These are phyloP conservation scores for Saccharum officinarum DNA, from an alignment of 176 grass and related monocot species.

Conservation along the genomic window DNA sequence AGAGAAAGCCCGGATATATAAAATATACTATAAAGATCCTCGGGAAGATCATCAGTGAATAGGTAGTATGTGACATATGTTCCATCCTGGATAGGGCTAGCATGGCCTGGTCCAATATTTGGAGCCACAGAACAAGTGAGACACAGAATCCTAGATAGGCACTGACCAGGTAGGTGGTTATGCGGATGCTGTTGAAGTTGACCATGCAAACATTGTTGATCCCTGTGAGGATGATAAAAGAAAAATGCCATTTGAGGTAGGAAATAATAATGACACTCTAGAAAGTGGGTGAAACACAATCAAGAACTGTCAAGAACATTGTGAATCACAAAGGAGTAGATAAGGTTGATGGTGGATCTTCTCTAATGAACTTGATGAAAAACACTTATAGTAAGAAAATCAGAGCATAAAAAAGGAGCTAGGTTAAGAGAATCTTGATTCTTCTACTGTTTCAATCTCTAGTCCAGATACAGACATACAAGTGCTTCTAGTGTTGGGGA, in stretches of 20 bases:
- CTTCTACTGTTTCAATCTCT: slow-evolving; percentile 32
- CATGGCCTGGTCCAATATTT: slow-evolving; percentile 45
- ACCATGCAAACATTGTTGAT: too few relatives aligned
- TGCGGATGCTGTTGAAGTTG: too few relatives aligned
- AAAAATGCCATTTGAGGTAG: too few relatives aligned
- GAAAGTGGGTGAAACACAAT: too few relatives aligned
- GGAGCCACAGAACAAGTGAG: neutral
- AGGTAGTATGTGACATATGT: slow-evolving; percentile 50
- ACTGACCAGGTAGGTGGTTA: too few relatives aligned
- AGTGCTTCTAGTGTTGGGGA: too few relatives aligned
- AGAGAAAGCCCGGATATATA: slow-evolving; percentile 17
- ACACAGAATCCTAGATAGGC: too few relatives aligned
- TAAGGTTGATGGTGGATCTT: slow-evolving; percentile 43
- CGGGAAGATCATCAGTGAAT: slow-evolving; percentile 46
- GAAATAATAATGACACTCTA: too few relatives aligned
- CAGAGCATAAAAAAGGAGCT: slow-evolving; percentile 37
- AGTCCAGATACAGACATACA: too few relatives aligned
- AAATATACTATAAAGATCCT: slow-evolving; percentile 59
- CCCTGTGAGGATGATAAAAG: too few relatives aligned
- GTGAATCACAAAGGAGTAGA: too few relatives aligned
- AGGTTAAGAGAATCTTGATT: slow-evolving; percentile 36
- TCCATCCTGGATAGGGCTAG: slow-evolving; percentile 34
- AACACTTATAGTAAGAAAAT: slow-evolving; percentile 47
- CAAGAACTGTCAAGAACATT: too few relatives aligned
- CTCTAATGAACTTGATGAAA: slow-evolving; percentile 60